These are phyloP conservation scores for Fusarium sulawesiense DNA, from an alignment of 2,329 filamentous ascomycete genomes.

Conservation along the genomic window DNA sequence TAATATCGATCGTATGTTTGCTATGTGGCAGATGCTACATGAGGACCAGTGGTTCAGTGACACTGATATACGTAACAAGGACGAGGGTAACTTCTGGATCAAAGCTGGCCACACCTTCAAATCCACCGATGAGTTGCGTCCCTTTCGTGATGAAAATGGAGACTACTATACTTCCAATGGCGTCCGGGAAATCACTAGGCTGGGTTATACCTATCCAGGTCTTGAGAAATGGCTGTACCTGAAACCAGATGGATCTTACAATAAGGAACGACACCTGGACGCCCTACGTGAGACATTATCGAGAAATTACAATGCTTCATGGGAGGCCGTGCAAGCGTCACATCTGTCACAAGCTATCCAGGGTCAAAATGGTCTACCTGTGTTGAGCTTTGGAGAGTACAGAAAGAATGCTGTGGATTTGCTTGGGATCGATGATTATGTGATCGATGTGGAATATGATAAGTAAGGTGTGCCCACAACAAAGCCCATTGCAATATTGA, in stretches of 20 bases:
- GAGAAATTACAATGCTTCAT: neutral
- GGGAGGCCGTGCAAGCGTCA: neutral
- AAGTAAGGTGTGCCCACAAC: neutral
- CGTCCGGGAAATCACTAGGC: neutral
- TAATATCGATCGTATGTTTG: neutral
- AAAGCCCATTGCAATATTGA: too few species aligned
- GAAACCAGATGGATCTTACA: neutral
- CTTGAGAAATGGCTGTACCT: neutral
- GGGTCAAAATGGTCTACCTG: neutral
- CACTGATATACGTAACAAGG: neutral
- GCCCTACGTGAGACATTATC: neutral
- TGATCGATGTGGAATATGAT: neutral
- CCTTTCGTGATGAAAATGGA: neutral
- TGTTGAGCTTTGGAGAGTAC: neutral
- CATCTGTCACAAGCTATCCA: neutral
- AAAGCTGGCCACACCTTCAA: neutral
- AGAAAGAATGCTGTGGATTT: neutral
- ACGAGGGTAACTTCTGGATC: neutral
- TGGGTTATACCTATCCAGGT: neutral
- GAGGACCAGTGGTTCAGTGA: neutral
- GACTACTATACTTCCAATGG: neutral
- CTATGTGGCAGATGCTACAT: neutral
- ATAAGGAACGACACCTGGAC: neutral
- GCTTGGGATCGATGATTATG: neutral
- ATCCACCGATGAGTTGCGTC: neutral